Evolutionary conservation across 2,329 filamentous ascomycete genomes (phyloP).

Genomic region (Neonectria magnoliae): DNA sequence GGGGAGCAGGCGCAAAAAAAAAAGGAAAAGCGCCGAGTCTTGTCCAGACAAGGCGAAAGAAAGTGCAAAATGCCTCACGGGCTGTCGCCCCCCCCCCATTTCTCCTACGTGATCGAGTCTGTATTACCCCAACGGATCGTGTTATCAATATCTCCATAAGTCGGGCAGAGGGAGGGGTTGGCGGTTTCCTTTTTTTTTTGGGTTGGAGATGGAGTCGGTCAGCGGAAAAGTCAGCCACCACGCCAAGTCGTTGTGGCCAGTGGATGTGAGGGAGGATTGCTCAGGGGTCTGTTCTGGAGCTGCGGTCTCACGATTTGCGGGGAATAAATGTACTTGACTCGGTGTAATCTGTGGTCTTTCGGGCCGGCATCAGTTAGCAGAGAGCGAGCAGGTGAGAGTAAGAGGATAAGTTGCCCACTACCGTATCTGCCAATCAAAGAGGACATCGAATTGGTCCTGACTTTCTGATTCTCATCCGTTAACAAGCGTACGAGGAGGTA

Average conservation of each 20-base stretch:
- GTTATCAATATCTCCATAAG: slow-evolving; percentile 36
- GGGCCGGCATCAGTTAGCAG: slow-evolving; percentile 20
- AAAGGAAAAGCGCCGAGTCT: slow-evolving; percentile 21
- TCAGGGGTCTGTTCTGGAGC: slow-evolving; percentile 21
- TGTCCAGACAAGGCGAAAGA: slow-evolving; percentile 17
- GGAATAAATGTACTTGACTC: slow-evolving; percentile 14
- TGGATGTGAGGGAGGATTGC: slow-evolving; percentile 4
- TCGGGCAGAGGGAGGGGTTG: slow-evolving; percentile 28
- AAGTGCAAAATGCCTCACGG: slow-evolving; percentile 39
- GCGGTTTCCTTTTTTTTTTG: slow-evolving; percentile 10
- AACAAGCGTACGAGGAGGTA: not conserved
- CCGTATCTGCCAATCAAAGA: not conserved
- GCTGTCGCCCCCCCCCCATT: slow-evolving; percentile 33
- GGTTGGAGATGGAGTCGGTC: slow-evolving; percentile 18
- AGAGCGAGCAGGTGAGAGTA: not conserved
- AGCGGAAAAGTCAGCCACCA: slow-evolving; percentile 13
- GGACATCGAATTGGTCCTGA: not conserved
- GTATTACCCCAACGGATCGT: slow-evolving; percentile 33
- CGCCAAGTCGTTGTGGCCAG: slow-evolving; percentile 13
- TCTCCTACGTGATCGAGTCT: slow-evolving; percentile 22
- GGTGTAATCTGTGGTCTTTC: slow-evolving; percentile 22
- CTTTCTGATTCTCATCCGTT: not conserved
- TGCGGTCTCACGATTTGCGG: slow-evolving; percentile 11
- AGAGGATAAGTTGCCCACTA: not conserved
- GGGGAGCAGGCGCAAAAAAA: not conserved